These are phyloP conservation scores for Pezizomycotina sp. DNA, from an alignment of 2,329 filamentous ascomycete species.

Conservation along the genomic window DNA sequence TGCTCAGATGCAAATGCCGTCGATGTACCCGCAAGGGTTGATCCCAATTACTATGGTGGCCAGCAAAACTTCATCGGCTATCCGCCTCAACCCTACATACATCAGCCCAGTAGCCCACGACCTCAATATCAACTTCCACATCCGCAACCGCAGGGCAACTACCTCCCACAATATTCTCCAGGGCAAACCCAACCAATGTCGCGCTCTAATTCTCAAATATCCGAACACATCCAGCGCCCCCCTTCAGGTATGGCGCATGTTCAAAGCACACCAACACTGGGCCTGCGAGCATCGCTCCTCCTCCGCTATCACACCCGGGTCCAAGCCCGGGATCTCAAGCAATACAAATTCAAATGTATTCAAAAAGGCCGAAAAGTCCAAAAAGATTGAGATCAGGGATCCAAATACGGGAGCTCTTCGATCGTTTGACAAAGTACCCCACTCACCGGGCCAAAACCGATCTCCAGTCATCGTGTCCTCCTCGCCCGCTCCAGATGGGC, in stretches of 20 bases:
- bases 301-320: conserved; percentile 36
- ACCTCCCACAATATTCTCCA: conserved; percentile 37
- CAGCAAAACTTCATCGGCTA: conserved; percentile 12
- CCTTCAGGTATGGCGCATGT: conserved; percentile 45
- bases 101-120: conserved; percentile 34
- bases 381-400: conserved; percentile 26
- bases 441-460: conserved; percentile 42
- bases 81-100: conserved; percentile 28
- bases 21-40: conserved; percentile 18
- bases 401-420: conserved; percentile 18
- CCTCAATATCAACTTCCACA: conserved; percentile 36
- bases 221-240: conserved; percentile 41
- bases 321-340: conserved; percentile 32
- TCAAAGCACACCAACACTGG: conserved; percentile 40
- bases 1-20: conserved; percentile 14
- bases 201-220: conserved; percentile 63
- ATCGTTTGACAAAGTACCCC: conserved; percentile 27
- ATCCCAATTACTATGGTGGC: conserved; percentile 28
- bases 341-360: conserved; percentile 40
- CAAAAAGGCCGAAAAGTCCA: conserved; percentile 37
- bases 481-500: conserved; percentile 41
- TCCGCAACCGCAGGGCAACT: conserved; percentile 33
- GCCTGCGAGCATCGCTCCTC: conserved; percentile 23
- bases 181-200: conserved; percentile 56
- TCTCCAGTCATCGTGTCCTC: conserved; percentile 53